Base-by-base conservation (phyloP, 2,329 filamentous ascomycete genomes). In the Calonectria multiphialidica region DNA sequence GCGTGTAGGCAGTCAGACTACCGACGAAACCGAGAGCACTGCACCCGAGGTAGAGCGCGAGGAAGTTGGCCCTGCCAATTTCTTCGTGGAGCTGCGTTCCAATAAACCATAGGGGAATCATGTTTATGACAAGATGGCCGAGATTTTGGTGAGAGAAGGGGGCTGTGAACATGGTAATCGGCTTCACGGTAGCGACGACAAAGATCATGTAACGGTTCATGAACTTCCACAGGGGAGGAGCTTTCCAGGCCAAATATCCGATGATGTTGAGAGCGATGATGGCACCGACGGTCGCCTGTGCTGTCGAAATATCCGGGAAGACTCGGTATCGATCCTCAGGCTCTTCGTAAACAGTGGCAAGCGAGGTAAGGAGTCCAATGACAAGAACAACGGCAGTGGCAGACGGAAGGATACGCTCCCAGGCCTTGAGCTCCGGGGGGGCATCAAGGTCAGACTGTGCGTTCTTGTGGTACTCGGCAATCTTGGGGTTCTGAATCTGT, bases 121-220 rank as follows among this genome's bases (percentile, higher is more conserved):
- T 91, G 83, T 96, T 96, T 49, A 87, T 80, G 28, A 87, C 72
- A 44, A 94, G 81, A 81, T 97, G 94, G 57, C 82, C 78, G 21
- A 91, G 75, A 3, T 82, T 84, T 66, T 93, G 90, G 84, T 97
- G 94, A 23, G 92, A 93, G 84, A 95, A 94, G 62, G 90, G 85
- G 75, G 90, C 90, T 40, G 90, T 90, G 33, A 96, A 78, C 73
- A 94, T 82, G 74, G 89, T 88, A 23, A 90, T 70, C 5, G 93
- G 88, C 73, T 88, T 88, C 10, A 94, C 93, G 64, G 91, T 91
- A 8, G 90, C 93, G 8, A 93, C 88, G 10, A 92, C 85, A 42
- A 92, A 82, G 47, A 93, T 85, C 83, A 94, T 91, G 84, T 93
- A 93, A 74, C 87, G 90, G 83, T 95, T 96, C 76, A 95, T 83